Base-by-base conservation (phyloP, 1,284 basidiomycete species). In the Polyporus tsugae region DNA sequence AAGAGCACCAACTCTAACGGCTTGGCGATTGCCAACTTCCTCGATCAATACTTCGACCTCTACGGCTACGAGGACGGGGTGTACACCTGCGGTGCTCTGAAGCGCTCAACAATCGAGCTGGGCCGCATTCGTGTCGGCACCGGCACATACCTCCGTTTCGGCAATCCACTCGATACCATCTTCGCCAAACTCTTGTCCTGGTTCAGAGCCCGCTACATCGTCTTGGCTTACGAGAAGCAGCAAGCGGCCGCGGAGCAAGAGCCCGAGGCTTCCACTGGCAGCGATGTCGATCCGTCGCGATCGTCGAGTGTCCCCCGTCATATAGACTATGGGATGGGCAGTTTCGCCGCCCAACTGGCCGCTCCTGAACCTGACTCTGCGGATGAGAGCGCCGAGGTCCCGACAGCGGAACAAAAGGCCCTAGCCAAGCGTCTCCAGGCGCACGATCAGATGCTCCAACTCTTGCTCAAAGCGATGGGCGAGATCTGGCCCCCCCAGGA, bases 201-300 rank as follows among this genome's bases (percentile, higher is more conserved):
- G 44, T 62, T 62, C 44, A 49, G 15, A n/a, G 44, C 39, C 4
- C 60, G 60, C 9, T 62, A 62, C 44, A 10, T 22, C 42, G 60
- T 49, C 9, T 17, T 15, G 29, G 52, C 29, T 44, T 11, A 38
- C 55, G 33, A 58, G n/a, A 38, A 38, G 44, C 7, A n/a, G 7
- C 9, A 57, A 36, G 33, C 33, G 6, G 55, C 7, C 29, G 29
- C 29, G 29, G 29, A 29, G 29, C 29, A 29, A 29, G 29, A 29
- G 29, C 29, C 29, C 29, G 29, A 29, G 29, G 29, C 29, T 29
- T 29, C 29, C 29, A 29, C 29, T 29, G 29, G 29, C 29, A 29
- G 29, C 29, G 29, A 29, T 29, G 29, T 2, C 29, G 29, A 29
- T 29, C 29, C 29, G 2, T 29, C 29, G 29, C 29, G 29, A 29